Conservation (phyloP, 345 rosid genomes). For the Eucalyptus globulus region DNA sequence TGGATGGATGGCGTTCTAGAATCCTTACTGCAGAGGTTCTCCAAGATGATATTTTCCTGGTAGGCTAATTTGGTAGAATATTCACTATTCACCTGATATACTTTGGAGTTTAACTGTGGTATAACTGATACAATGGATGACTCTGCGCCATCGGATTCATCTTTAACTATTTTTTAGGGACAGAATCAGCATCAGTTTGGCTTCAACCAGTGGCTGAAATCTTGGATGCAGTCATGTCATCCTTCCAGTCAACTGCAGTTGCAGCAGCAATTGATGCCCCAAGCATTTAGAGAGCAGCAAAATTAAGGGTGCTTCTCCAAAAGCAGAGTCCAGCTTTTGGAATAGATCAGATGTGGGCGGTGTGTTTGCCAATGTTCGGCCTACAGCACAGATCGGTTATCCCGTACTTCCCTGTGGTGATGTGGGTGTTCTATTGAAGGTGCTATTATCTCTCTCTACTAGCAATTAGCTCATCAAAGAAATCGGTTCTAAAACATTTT, state of each 20-base stretch:
- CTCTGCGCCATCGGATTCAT: background rate
- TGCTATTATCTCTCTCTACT: background rate
- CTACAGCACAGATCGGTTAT: conserved; percentile 17
- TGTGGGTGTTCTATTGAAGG: conserved; percentile 31
- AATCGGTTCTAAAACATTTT: background rate
- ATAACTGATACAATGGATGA: background rate
- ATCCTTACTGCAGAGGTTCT: background rate
- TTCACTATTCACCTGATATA: background rate
- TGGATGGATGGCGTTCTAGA: background rate
- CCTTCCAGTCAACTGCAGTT: conserved; percentile 27
- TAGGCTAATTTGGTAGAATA: background rate
- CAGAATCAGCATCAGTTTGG: conserved; percentile 43
- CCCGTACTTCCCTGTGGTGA: conserved; percentile 25
- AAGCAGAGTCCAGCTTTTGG: background rate
- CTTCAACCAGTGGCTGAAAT: conserved; percentile 29
- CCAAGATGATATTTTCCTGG: background rate
- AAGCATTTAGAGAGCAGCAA: conserved; percentile 6
- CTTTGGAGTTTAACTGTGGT: background rate
- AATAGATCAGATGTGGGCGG: conserved; percentile 18
- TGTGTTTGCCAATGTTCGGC: conserved; percentile 21
- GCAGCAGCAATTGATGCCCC: conserved; percentile 44
- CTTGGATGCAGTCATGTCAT: conserved; percentile 28
- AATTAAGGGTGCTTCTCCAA: conserved; percentile 16
- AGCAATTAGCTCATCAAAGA: background rate
- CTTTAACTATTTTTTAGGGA: conserved; percentile 11